Conservation (phyloP, 331 rosid species). For the Quercus tomentella region DNA sequence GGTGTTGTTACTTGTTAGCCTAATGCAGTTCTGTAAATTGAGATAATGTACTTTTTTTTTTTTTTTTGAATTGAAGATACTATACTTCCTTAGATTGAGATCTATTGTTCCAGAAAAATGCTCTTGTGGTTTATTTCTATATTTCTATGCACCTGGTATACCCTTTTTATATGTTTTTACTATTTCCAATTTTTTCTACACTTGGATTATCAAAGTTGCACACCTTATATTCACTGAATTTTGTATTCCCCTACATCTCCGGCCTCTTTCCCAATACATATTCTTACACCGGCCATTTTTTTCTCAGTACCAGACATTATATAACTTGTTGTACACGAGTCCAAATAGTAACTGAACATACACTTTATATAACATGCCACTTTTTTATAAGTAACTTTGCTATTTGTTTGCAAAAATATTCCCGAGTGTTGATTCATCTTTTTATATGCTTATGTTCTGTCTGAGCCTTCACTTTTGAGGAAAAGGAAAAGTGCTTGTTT, state of each 20-base stretch:
- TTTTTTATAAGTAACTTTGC: background rate
- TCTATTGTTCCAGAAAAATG: background rate
- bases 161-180: background rate
- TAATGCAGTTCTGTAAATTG: background rate
- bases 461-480: background rate
- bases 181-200: background rate
- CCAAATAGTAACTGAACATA: background rate
- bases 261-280: background rate
- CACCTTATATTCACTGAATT: background rate
- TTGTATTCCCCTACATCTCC: background rate
- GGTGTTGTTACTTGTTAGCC: background rate
- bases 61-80: background rate
- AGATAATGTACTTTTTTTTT: background rate
- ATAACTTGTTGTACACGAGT: background rate
- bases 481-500: background rate
- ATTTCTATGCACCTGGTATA: too few relatives aligned
- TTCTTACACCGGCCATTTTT: background rate
- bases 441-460: background rate
- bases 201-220: background rate
- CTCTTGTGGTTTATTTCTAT: background rate
- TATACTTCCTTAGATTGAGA: background rate
- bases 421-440: background rate
- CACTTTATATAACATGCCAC: too few relatives aligned
- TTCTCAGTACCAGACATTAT: background rate
- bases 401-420: background rate